These are phyloP conservation scores for Carpinus viminea DNA, from an alignment of 306 rosid genomes.

Conservation along the genomic window DNA sequence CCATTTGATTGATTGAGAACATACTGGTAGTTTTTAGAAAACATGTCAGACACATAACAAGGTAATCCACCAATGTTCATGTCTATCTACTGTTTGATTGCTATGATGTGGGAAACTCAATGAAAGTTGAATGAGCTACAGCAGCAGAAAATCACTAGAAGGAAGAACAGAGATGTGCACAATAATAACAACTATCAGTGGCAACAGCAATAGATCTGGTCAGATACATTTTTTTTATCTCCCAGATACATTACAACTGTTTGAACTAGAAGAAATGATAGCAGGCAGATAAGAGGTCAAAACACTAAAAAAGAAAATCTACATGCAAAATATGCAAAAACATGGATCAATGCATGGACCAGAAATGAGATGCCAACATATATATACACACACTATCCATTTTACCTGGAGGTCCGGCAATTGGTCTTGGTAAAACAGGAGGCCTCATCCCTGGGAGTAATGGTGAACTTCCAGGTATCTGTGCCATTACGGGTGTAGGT, in stretches of 20 bases:
- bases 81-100: background rate
- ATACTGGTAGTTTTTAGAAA: background rate
- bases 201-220: background rate
- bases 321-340: background rate
- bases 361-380: background rate
- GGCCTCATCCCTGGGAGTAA: constrained; percentile 76
- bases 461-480: constrained; percentile 51
- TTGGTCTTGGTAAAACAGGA: constrained; percentile 82
- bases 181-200: background rate
- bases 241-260: background rate
- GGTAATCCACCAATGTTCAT: background rate
- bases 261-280: background rate
- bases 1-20: background rate
- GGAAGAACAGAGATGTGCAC: background rate
- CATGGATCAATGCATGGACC: background rate
- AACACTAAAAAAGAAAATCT: background rate
- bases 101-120: background rate
- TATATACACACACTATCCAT: background rate
- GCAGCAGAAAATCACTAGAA: background rate
- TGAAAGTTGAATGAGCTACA: background rate
- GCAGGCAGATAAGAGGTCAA: constrained; percentile 2
- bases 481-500: constrained; percentile 66
- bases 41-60: background rate
- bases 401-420: constrained; percentile 75
- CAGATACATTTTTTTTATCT: background rate